These are phyloP conservation scores for Adansonia digitata DNA, from an alignment of 345 rosid species.

Conservation along the genomic window DNA sequence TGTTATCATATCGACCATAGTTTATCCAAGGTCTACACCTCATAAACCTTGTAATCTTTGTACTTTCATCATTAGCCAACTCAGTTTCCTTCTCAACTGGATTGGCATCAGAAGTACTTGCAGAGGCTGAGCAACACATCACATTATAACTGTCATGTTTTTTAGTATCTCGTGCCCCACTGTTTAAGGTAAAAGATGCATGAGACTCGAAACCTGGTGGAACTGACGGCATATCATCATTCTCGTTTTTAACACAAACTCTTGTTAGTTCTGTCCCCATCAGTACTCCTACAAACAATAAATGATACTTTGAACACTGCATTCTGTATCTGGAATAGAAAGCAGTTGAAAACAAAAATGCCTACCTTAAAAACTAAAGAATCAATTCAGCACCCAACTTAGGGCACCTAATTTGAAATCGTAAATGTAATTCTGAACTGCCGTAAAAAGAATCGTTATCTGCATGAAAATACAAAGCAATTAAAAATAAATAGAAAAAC, in stretches of 20 bases:
- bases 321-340: not conserved
- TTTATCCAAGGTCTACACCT: constrained; percentile 66
- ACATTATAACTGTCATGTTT: constrained; percentile 29
- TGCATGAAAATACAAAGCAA: not conserved
- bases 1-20: constrained; percentile 36
- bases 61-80: constrained; percentile 22
- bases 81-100: constrained; percentile 45
- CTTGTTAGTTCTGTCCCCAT: constrained; percentile 93
- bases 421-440: not conserved
- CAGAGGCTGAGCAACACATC: constrained; percentile 33
- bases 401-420: not conserved
- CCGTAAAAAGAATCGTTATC: not conserved
- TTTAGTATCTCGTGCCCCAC: constrained; percentile 33
- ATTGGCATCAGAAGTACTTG: constrained; percentile 39
- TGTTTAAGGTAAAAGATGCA: constrained; percentile 61
- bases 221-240: constrained; percentile 72
- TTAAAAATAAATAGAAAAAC: not conserved
- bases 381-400: not conserved
- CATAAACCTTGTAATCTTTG: constrained; percentile 45
- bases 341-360: not conserved
- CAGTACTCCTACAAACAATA: constrained; percentile 19
- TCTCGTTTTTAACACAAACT: constrained; percentile 71
- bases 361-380: constrained; percentile 6
- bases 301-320: not conserved
- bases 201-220: constrained; percentile 97